phyloP scores from a whole-genome alignment of 805 yeast genomes.

The Diddensiella santjacobensis region DNA sequence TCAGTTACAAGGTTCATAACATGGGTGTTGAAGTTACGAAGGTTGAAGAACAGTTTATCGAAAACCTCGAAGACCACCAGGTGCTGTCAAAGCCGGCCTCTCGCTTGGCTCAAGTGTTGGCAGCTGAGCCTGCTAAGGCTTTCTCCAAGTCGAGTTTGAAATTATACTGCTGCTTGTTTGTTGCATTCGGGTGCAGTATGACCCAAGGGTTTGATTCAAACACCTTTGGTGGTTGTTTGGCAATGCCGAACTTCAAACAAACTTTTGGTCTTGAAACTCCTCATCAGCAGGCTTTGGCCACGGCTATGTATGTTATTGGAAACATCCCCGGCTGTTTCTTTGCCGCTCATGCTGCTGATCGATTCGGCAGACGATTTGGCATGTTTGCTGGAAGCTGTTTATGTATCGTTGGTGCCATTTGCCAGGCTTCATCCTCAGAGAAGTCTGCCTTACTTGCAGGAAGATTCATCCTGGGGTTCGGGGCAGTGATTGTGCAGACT shows the following conservation, averaged over 20 bases:
- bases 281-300: slow-evolving; percentile 6
- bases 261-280: slow-evolving; percentile 9
- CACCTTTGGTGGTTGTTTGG: slow-evolving; percentile 13
- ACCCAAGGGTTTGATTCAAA: slow-evolving; percentile 13
- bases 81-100: slow-evolving; percentile 2
- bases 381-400: slow-evolving; percentile 13
- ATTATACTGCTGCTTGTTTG: slow-evolving; percentile 6
- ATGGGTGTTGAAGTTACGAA: not conserved
- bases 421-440: slow-evolving; percentile 10
- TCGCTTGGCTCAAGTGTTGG: slow-evolving; percentile 5
- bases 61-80: not conserved
- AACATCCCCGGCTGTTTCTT: slow-evolving; percentile 10
- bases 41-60: not conserved
- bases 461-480: slow-evolving; percentile 12
- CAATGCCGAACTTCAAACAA: slow-evolving; percentile 8
- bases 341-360: slow-evolving; percentile 9
- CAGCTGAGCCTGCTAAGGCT: slow-evolving; percentile 8
- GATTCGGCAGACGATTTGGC: slow-evolving; percentile 13
- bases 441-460: slow-evolving; percentile 9
- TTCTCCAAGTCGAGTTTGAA: slow-evolving; percentile 2
- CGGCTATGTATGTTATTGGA: slow-evolving; percentile 17
- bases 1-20: not conserved
- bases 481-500: slow-evolving; percentile 4
- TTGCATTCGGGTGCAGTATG: slow-evolving; percentile 11
- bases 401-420: slow-evolving; percentile 11